Evolutionary conservation across 1,139 yeast genomes (phyloP).

Genomic region (Suhomyces coccinellae): DNA sequence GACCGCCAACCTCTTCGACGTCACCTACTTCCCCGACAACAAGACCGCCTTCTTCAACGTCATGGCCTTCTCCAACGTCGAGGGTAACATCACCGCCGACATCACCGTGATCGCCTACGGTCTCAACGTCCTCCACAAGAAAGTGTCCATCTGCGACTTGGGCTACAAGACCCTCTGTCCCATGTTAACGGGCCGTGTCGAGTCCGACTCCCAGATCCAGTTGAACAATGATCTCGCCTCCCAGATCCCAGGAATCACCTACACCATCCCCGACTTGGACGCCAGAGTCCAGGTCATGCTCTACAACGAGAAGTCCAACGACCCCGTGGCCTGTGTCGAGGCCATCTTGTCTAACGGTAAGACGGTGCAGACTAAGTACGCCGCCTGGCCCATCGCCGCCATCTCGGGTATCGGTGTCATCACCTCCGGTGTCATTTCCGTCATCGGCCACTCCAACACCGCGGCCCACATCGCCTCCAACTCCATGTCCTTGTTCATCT

Average conservation of each 20-base stretch:
- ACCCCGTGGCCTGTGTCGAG: constrained; percentile 85
- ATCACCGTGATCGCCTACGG: constrained; percentile 81
- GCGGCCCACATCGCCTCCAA: constrained; percentile 97
- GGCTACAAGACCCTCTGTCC: constrained; percentile 69
- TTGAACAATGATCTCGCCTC: constrained; percentile 45
- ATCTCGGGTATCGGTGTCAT: constrained; percentile 84
- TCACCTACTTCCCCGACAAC: constrained; percentile 66
- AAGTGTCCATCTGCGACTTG: constrained; percentile 61
- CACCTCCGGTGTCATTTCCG: constrained; percentile 83
- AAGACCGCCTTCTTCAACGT: constrained; percentile 63
- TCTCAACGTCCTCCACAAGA: constrained; percentile 56
- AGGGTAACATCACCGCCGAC: constrained; percentile 69
- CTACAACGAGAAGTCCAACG: constrained; percentile 46
- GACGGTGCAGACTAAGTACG: constrained; percentile 92
- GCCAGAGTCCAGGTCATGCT: constrained; percentile 82
- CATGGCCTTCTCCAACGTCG: constrained; percentile 77
- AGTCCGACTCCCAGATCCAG: constrained; percentile 54
- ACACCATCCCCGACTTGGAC: constrained; percentile 89
- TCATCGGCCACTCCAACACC: constrained; percentile 86
- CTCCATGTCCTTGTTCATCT: constrained; percentile 86
- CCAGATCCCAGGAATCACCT: constrained; percentile 79
- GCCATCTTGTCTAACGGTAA: constrained; percentile 85
- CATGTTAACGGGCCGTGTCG: constrained; percentile 81
- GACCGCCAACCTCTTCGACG: constrained; percentile 84
- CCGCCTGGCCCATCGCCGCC: constrained; percentile 96